These are phyloP conservation scores for Geotrichum klebahnii DNA, from an alignment of 1,139 yeast genomes.

Conservation along the genomic window DNA sequence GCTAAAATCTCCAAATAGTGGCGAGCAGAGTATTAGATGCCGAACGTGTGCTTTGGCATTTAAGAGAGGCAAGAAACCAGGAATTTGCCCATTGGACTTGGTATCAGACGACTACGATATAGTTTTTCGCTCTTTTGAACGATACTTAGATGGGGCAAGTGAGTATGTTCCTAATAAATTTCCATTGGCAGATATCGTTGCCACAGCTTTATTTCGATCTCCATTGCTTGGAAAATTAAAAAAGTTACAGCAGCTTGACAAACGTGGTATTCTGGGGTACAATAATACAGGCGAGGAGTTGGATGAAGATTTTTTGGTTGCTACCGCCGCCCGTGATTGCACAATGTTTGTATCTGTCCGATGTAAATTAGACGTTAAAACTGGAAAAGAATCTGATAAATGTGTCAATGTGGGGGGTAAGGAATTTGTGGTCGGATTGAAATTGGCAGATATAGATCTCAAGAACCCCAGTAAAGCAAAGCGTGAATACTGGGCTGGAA, in stretches of 20 bases:
- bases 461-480: constrained; percentile 31
- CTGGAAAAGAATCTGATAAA: not conserved
- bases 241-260: constrained; percentile 31
- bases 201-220: constrained; percentile 11
- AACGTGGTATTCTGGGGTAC: constrained; percentile 29
- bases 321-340: constrained; percentile 43
- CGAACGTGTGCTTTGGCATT: constrained; percentile 45
- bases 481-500: constrained; percentile 35
- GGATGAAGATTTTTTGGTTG: constrained; percentile 31
- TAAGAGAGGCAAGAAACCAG: constrained; percentile 30
- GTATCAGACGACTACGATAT: constrained; percentile 24
- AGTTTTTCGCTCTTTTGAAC: constrained; percentile 22
- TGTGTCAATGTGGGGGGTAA: constrained; percentile 6
- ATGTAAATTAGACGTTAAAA: not conserved
- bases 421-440: constrained; percentile 22
- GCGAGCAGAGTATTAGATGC: constrained; percentile 31
- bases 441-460: constrained; percentile 41
- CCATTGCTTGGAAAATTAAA: constrained; percentile 29
- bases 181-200: constrained; percentile 20
- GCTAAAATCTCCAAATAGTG: constrained; percentile 31
- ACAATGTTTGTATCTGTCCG: constrained; percentile 32
- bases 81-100: constrained; percentile 41
- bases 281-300: constrained; percentile 21
- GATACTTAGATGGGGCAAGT: not conserved
- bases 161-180: constrained; percentile 10